Evolutionary conservation across 2,329 filamentous ascomycete species (phyloP), one percentile per base, ranked within the genome.

Genomic region (Cyphellophora europaea): DNA sequence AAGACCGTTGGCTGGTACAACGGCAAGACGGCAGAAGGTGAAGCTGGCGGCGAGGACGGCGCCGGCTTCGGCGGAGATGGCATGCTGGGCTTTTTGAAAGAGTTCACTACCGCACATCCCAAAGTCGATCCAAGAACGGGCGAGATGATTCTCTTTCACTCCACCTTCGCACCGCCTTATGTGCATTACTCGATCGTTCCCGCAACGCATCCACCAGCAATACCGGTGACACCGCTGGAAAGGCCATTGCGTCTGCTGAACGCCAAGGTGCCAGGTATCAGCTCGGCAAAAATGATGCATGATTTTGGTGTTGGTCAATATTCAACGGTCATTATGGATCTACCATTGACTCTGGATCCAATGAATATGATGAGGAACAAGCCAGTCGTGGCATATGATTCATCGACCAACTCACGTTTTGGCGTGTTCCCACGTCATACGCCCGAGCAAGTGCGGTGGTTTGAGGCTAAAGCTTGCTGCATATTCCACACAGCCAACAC

Each of bases 401-500:
- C 71, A 0, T 57, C 62, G 2, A 68, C 66, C 8, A 61, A 59
- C 2, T 73, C 79, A 1, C 68, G 79, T 3, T 82, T 82, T 43
- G 79, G 79, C 0, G 63, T 83, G 2, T 83, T 84, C 42, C 77
- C 78, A 8, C 66, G 79, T 3, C 68, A 72, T 35, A 50, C 65
- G 10, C 77, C 79, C 1, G 52, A 69, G 2, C 57, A 61, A 1
- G 65, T 81, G 3, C 65, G 66, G 6, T 84, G 79, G 78, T 83
- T 79, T 41, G 71, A 79, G 54, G 82, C 78, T 0, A 69, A 70
- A 8, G 65, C 75, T 5, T 83, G 77, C 47, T 76, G 77, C 47
- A 79, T 84, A 29, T 82, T 83, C 42, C 80, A 84, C 48, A 81
- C 78, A 0, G 79, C 77, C 1, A 83, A 82, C 45, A 72, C 73